Evolutionary conservation across 1,139 yeast species (phyloP).

Genomic region (Kodamaea derodonti): DNA sequence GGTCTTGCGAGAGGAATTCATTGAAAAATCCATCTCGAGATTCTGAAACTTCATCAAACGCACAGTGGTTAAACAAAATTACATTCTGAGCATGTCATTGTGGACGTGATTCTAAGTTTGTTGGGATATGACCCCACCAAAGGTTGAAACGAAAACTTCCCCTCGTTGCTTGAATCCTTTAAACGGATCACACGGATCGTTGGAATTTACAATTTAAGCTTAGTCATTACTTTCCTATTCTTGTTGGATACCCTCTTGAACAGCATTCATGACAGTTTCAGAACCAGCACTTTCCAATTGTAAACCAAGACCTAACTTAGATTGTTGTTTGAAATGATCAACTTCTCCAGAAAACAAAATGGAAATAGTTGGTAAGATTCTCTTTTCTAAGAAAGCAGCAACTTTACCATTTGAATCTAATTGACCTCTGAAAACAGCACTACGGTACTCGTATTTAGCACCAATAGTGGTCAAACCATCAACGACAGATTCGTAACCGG

Average conservation of each 20-base stretch:
- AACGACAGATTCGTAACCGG: conserved; percentile 74
- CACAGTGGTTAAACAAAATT: too few relatives aligned
- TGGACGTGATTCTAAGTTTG: too few relatives aligned
- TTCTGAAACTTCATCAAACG: too few relatives aligned
- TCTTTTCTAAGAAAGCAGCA: conserved; percentile 85
- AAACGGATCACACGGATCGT: too few relatives aligned
- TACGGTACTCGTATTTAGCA: conserved; percentile 97
- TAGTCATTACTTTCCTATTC: too few relatives aligned
- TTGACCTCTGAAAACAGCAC: conserved; percentile 93
- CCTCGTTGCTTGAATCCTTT: too few relatives aligned
- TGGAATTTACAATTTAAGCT: too few relatives aligned
- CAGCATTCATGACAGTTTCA: conserved; percentile 59
- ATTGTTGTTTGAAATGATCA: conserved; percentile 82
- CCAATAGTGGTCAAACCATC: conserved; percentile 94
- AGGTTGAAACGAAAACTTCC: too few relatives aligned
- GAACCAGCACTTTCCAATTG: conserved; percentile 94
- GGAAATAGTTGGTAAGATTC: conserved; percentile 88
- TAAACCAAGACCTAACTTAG: conserved; percentile 88
- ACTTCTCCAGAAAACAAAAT: conserved; percentile 86
- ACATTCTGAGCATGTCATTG: too few relatives aligned
- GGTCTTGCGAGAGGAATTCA: too few relatives aligned
- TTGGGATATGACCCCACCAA: too few relatives aligned
- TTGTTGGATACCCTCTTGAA: not conserved
- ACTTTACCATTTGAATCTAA: conserved; percentile 90
- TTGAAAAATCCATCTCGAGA: too few relatives aligned